Evolutionary conservation across 352 stramenopile genomes (phyloP), one percentile per base, ranked within the genome.

Genomic region (Pythium sp.): DNA sequence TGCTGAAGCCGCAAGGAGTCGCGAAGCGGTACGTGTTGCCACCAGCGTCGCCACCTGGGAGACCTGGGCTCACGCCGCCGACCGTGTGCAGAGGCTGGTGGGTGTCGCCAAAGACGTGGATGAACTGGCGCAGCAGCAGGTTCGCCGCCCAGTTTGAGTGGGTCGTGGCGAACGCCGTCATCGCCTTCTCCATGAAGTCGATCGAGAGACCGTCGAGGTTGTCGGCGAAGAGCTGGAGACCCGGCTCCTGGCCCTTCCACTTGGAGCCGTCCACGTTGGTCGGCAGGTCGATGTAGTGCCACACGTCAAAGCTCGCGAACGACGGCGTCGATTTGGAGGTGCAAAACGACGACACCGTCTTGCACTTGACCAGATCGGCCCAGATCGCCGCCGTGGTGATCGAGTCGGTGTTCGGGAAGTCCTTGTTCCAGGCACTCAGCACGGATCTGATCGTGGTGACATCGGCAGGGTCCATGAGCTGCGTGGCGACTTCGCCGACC

Each of bases 221-320:
- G 54, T 82, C 71, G 53, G 79, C 72, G 65, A 90, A 89, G 11
- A 90, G 70, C 26, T 60, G 70, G n/a, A 90, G 61, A 34, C 81
- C 75, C 0, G 80, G 64, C 28, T 81, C 73, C 56, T 79, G 75
- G 49, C 72, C 75, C 20, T 72, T 67, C 70, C 73, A 84, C 49
- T 79, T 70, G 34, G 57, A 58, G 34, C 84, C 80, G 49, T 84
- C 77, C 47, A 85, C 79, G 68, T 85, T 75, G 47, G 81, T 63
- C 12, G 84, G 84, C 30, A 92, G 67, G 58, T 92, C 69, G 56
- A 90, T 77, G 71, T 89, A 92, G 71, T 92, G 84, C 84, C 84
- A 92, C 56, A 81, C 65, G 66, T 77, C 79, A 70, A 86, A 83
- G 43, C 68, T 66, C 26, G 74, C 72, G 67, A 84, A 62, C 11